phyloP scores from a whole-genome alignment of 2,329 filamentous ascomycete species.

The Mycosphaerelloides madeirae region DNA sequence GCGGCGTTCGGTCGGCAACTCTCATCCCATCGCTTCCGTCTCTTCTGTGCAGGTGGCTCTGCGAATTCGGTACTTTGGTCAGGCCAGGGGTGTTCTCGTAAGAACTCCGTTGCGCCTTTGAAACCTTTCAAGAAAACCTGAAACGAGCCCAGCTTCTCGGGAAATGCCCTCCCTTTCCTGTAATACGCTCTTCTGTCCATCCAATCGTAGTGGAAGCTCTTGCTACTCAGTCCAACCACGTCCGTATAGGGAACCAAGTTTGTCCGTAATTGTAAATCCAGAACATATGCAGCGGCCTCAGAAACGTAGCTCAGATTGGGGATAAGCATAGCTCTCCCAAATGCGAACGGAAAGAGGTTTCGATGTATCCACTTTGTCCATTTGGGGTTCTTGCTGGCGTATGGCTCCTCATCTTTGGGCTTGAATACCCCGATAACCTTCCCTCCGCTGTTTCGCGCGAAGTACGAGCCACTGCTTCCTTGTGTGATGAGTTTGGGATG shows the following conservation, averaged over 20 bases:
- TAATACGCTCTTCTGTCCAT: conserved; percentile 90
- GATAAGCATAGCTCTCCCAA: conserved; percentile 90
- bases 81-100: conserved; percentile 94
- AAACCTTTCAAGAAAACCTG: conserved; percentile 96
- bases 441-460: conserved; percentile 83
- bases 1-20: conserved; percentile 65
- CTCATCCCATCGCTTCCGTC: conserved; percentile 74
- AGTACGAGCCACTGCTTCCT: conserved; percentile 96
- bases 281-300: conserved; percentile 92
- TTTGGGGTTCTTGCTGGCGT: conserved; percentile 93
- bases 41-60: conserved; percentile 60
- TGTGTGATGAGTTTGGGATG: conserved; percentile 96
- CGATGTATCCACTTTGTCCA: conserved; percentile 99
- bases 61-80: conserved; percentile 69
- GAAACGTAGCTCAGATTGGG: conserved; percentile 97
- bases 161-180: conserved; percentile 78
- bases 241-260: conserved; percentile 95
- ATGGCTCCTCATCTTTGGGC: conserved; percentile 97
- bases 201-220: conserved; percentile 96
- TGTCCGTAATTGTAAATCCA: conserved; percentile 84
- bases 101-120: conserved; percentile 93
- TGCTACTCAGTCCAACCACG: conserved; percentile 88
- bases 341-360: conserved; percentile 95
- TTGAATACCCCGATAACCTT: conserved; percentile 98
- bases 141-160: conserved; percentile 89